Evolutionary conservation across 176 grass and related monocot species (phyloP).

Genomic region (Ensete ventricosum): DNA sequence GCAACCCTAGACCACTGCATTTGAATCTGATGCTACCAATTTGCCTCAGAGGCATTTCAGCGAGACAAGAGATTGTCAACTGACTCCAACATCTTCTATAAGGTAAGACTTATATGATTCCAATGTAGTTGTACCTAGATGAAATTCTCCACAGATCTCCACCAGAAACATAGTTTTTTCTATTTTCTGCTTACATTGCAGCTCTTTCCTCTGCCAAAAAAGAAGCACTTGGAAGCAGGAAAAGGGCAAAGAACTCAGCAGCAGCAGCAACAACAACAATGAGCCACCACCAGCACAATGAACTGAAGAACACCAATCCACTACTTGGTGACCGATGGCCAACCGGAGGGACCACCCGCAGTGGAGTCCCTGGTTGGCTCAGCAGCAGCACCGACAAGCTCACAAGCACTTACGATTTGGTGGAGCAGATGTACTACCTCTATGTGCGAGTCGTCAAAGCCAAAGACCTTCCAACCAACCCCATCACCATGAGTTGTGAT

Average conservation of each 20-base stretch:
- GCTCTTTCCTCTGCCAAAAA: background rate
- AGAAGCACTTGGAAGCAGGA: background rate
- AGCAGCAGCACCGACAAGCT: slow-evolving; percentile 65
- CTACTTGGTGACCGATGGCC: slow-evolving; percentile 83
- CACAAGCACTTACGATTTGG: slow-evolving; percentile 87
- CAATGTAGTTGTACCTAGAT: background rate
- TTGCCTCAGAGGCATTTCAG: background rate
- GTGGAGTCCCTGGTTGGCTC: slow-evolving; percentile 28
- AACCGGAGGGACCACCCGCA: slow-evolving; percentile 14
- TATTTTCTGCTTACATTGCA: background rate
- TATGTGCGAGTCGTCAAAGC: slow-evolving; percentile 90
- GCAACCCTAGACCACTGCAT: background rate
- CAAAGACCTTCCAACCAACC: slow-evolving; percentile 58
- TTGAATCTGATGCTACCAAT: background rate
- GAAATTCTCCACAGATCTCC: background rate
- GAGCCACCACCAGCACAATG: slow-evolving; percentile 76
- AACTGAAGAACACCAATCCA: slow-evolving; percentile 81
- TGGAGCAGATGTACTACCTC: slow-evolving; percentile 95
- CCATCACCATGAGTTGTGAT: slow-evolving; percentile 57
- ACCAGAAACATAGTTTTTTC: background rate
- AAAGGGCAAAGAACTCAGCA: slow-evolving; percentile 4
- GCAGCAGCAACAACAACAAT: slow-evolving; percentile 3
- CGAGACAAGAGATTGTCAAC: background rate
- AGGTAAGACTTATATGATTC: slow-evolving; percentile 7
- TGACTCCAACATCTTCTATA: background rate